These are phyloP conservation scores for Colletotrichum sp. DNA, from an alignment of 2,329 filamentous ascomycete genomes.

Conservation along the genomic window DNA sequence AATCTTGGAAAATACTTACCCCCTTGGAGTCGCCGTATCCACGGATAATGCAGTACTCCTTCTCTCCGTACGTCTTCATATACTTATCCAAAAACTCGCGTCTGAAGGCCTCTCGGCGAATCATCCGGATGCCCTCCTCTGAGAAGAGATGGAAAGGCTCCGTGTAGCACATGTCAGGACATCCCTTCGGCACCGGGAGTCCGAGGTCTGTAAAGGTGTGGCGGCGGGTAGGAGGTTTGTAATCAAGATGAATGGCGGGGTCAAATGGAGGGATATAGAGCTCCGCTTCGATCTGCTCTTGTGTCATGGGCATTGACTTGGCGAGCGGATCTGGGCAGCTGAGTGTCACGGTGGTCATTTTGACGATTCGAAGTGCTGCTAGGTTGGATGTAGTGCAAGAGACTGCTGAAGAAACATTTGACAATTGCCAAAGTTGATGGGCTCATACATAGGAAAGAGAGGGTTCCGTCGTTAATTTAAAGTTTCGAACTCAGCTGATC, in stretches of 20 bases:
- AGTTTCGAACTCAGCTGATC: neutral
- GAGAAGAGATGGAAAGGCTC: neutral
- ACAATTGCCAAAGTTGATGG: neutral
- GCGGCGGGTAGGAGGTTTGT: neutral
- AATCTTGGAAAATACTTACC: neutral
- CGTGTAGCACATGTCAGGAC: neutral
- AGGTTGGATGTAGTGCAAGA: neutral
- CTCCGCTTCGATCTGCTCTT: neutral
- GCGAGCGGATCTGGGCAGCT: neutral
- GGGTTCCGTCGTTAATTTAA: neutral
- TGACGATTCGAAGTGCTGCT: neutral
- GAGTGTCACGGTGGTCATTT: neutral
- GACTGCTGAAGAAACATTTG: neutral
- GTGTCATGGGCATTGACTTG: neutral
- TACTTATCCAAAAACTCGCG: neutral
- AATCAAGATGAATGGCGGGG: neutral
- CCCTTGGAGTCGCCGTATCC: neutral
- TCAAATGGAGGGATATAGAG: neutral
- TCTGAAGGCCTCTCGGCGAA: neutral
- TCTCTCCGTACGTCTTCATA: neutral
- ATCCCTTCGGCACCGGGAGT: neutral
- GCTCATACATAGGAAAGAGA: neutral
- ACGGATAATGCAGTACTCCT: neutral
- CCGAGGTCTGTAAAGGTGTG: neutral
- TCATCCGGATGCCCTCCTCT: neutral